A percentile compares a stretch with the other conserved stretches of the same genome.
Evolutionary conservation across 2,329 filamentous ascomycete species (phyloP).

Genomic region (Fusarium hainanense): DNA sequence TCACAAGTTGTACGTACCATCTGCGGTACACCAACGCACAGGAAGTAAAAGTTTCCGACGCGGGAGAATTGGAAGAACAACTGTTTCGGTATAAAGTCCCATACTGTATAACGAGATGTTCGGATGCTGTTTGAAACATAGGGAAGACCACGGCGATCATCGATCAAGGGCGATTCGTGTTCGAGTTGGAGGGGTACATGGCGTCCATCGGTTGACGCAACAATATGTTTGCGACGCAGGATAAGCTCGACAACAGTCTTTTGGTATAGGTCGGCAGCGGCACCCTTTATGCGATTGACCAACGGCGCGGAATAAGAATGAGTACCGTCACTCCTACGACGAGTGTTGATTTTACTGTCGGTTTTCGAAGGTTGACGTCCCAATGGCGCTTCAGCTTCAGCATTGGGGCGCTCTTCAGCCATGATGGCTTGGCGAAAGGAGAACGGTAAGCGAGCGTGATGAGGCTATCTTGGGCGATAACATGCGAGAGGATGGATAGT

Average conservation of each 20-base stretch:
- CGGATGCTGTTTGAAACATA: conserved; percentile 75
- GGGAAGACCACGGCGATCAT: conserved; percentile 60
- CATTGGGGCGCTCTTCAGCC: conserved; percentile 31
- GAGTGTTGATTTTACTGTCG: conserved; percentile 14
- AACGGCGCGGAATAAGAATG: conserved; percentile 19
- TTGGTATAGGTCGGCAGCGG: conserved; percentile 48
- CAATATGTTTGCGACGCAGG: conserved; percentile 73
- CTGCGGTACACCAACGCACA: conserved; percentile 85
- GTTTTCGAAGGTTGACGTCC: conserved; percentile 18
- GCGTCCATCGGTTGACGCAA: conserved; percentile 77
- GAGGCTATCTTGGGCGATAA: conserved; percentile 24
- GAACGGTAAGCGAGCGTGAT: conserved; percentile 34
- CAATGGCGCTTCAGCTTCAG: conserved; percentile 23
- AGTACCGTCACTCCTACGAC: conserved; percentile 24
- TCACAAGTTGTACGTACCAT: conserved; percentile 57
- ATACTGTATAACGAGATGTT: conserved; percentile 84
- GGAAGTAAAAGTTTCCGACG: conserved; percentile 87
- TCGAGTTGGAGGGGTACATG: conserved; percentile 58
- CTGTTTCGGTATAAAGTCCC: conserved; percentile 88
- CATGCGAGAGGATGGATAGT: conserved; percentile 11
- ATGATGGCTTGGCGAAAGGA: conserved; percentile 24
- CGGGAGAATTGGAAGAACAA: conserved; percentile 87
- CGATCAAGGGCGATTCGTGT: conserved; percentile 56
- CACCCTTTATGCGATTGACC: conserved; percentile 38
- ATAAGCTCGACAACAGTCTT: conserved; percentile 60